Conservation (phyloP, 768 basidiomycete species). For the Hypholoma sublateritium region DNA sequence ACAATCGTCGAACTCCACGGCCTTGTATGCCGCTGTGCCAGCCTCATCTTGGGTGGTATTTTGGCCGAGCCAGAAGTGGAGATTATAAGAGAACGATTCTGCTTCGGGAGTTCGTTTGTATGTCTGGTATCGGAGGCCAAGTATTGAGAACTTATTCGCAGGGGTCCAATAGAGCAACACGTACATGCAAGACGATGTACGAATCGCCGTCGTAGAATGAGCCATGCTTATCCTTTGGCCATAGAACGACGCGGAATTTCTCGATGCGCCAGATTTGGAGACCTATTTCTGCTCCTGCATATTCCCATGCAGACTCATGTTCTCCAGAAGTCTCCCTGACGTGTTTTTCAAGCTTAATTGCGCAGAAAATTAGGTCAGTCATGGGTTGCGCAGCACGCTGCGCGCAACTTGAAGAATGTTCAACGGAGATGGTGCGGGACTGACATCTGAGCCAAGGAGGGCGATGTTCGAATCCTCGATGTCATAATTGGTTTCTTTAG, state of each 20-base stretch:
- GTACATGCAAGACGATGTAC: slow-evolving; percentile 62
- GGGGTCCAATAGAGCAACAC: slow-evolving; percentile 14
- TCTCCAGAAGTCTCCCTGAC: slow-evolving; percentile 54
- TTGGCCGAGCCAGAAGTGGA: slow-evolving; percentile 67
- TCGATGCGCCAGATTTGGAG: slow-evolving; percentile 62
- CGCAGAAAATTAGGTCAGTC: not conserved
- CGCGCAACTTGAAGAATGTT: not conserved
- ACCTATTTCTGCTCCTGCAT: slow-evolving; percentile 41
- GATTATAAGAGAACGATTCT: slow-evolving; percentile 48
- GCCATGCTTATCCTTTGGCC: slow-evolving; percentile 51
- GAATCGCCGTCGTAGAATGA: slow-evolving; percentile 66
- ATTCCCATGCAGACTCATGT: slow-evolving; percentile 49
- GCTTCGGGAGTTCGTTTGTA: slow-evolving; percentile 53
- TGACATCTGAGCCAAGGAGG: slow-evolving; percentile 61
- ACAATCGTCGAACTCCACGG: slow-evolving; percentile 68
- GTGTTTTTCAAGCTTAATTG: slow-evolving; percentile 51
- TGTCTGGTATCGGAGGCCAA: slow-evolving; percentile 47
- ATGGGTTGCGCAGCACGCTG: too few species aligned
- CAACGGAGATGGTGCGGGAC: slow-evolving; percentile 13
- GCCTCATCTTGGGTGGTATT: slow-evolving; percentile 62
- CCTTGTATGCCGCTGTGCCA: slow-evolving; percentile 65
- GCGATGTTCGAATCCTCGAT: slow-evolving; percentile 66
- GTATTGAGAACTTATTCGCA: not conserved
- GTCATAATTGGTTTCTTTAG: slow-evolving; percentile 49
- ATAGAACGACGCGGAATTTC: slow-evolving; percentile 51